Evolutionary conservation across 441 rosid genomes (phyloP), one percentile per base, ranked within the genome.

Genomic region (Gossypium gossypioides): DNA sequence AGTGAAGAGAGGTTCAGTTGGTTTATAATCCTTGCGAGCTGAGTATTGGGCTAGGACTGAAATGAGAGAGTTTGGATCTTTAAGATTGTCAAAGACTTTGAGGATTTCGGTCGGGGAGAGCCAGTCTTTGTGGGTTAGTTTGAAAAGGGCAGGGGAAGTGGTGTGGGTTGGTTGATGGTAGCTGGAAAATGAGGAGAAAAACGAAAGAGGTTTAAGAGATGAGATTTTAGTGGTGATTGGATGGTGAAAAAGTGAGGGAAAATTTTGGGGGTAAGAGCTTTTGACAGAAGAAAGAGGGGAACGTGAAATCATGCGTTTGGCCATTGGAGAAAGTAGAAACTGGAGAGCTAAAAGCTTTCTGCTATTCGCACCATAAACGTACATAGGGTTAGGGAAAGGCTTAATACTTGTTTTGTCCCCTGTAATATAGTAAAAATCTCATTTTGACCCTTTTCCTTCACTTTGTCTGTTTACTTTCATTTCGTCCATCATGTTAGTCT

Each of bases 61-160:
- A 21, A 86, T 25, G 0, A 87, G 73, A 2, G 87, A 84, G 65
- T 65, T 70, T 3, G 91, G 90, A 69, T 89, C 87, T 66, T 72
- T 74, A 15, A 93, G 83, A 42, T 72, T 74, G 4, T 80, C 79
- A 76, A 92, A 84, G 72, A 92, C 83, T 70, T 76, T 87, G 29
- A 91, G 46, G 61, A 86, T 83, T 21, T 93, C 88, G 57, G 75
- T 81, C 0, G 96, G 87, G 8, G 97, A 87, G 16, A 93, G 62
- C 93, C 98, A 89, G 86, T 93, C 94, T 58, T 82, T 93, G 85
- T 83, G 88, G 73, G 68, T 86, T 67, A 91, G 87, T 60, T 75
- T 84, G 60, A 73, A 34, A 32, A 46, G 50, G 1, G 69, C 19
- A n/a, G 68, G 51, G 61, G 32, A 32, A 51, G n/a, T 6, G 5